A percentile compares a stretch with the other conserved stretches of the same genome.
Conservation (phyloP, 768 basidiomycete genomes). For the Wakefieldia striispora region DNA sequence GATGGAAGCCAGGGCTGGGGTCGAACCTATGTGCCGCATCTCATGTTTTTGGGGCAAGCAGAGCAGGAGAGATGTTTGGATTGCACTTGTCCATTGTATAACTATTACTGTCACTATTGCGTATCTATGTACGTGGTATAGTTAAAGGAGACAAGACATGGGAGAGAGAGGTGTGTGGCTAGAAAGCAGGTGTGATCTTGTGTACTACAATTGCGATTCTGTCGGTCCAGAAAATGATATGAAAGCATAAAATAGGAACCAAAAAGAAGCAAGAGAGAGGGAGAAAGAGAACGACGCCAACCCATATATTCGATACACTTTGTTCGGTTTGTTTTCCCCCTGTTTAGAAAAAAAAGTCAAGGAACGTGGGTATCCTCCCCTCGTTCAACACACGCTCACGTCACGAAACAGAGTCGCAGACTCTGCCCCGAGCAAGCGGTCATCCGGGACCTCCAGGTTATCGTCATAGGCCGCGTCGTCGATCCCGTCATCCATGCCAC, state of each 20-base stretch:
- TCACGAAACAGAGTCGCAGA: conserved; percentile 19
- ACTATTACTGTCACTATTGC: conserved; percentile 5
- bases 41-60: no score
- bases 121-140: conserved; percentile 5
- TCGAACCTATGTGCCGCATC: no score
- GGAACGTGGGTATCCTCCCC: background rate
- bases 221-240: conserved; percentile 10
- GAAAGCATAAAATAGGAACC: conserved; percentile 20
- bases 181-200: background rate
- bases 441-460: conserved; percentile 16
- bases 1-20: no score
- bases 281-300: background rate
- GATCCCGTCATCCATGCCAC: background rate
- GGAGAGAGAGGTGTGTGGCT: background rate
- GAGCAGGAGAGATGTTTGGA: no score
- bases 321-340: background rate
- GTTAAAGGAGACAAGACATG: background rate
- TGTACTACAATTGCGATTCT: conserved; percentile 15
- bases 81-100: conserved; percentile 3
- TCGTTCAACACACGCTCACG: conserved; percentile 21
- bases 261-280: background rate
- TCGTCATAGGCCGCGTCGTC: conserved; percentile 5
- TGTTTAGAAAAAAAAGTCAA: background rate
- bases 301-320: conserved; percentile 9
- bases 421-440: conserved; percentile 16